These are phyloP conservation scores for Chaetomiaceae sp. DNA, from an alignment of 2,329 filamentous ascomycete species.

Conservation along the genomic window DNA sequence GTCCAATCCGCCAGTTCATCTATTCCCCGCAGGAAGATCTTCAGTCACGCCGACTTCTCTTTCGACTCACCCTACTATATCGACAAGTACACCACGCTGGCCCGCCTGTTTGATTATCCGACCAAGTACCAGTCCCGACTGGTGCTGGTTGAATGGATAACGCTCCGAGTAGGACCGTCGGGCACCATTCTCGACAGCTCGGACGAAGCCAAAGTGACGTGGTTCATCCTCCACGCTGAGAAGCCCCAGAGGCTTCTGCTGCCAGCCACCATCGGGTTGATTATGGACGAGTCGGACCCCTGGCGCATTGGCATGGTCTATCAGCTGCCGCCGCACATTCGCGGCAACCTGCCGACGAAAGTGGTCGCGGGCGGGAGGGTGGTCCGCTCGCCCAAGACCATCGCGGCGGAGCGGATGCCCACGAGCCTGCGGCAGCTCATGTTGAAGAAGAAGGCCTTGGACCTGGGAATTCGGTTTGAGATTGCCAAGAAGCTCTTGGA, in stretches of 20 bases:
- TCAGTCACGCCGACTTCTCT: conserved; percentile 12
- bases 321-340: conserved; percentile 14
- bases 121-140: conserved; percentile 12
- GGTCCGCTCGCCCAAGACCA: conserved; percentile 12
- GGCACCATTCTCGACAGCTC: not conserved
- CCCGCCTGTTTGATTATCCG: conserved; percentile 17
- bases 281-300: conserved; percentile 10
- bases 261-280: conserved; percentile 6
- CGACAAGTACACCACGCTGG: conserved; percentile 10
- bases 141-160: conserved; percentile 14
- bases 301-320: conserved; percentile 10
- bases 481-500: conserved; percentile 9
- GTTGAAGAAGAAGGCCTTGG: not conserved
- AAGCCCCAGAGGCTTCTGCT: conserved; percentile 9
- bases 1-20: not conserved
- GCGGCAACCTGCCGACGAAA: conserved; percentile 9
- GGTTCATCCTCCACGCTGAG: conserved; percentile 15
- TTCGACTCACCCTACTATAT: conserved; percentile 14
- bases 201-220: conserved; percentile 9
- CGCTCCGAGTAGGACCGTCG: not conserved
- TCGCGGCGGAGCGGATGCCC: conserved; percentile 9
- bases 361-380: not conserved
- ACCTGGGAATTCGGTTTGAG: conserved; percentile 10
- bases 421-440: conserved; percentile 12
- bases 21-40: conserved; percentile 13